Evolutionary conservation across 805 yeast genomes (phyloP), one percentile per base, ranked within the genome.

Genomic region (Candida endomychidarum): DNA sequence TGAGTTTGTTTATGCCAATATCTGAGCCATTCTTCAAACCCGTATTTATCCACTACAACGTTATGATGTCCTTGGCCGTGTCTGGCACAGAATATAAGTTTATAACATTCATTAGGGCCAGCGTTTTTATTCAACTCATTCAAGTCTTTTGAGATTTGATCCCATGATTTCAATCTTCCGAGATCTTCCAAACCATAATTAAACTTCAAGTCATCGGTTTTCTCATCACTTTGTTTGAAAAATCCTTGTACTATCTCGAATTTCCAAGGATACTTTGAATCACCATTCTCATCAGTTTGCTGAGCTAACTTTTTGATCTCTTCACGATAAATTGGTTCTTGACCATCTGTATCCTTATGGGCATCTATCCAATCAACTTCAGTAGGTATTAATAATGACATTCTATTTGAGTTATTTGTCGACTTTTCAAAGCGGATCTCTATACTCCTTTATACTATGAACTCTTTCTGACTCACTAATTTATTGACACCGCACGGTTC

Each of bases 41-140:
- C 86, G 49, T 78, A 80, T 43, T 74, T 69, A 16, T 60, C 61
- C 11, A 80, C 77, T 2, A 77, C 72, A 32, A 67, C 64, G 49
- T 82, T 82, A 47, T 82, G 89, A 52, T 60, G 75, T 0, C 87
- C 88, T 56, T 81, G 85, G 5, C 87, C 88, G 50, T 82, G 88
- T 53, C 88, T 68, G 8, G 83, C 81, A 39, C 77, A 65, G 34
- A 77, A 70, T 3, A 80, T 42, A 34, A 80, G 50, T 49, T 78
- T 80, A 56, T 66, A 77, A 19, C 44, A 36, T 24, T 62, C 80
- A 43, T 72, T 67, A 0, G 48, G 49, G 0, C 48, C 42, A 14
- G 72, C 67, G 5, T 50, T 31, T 2, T 40, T 37, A 45, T 75
- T 75, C 46, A 77, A 56, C 8, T 52, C 42, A 1, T 53, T 47